A percentile compares a stretch with the other conserved stretches of the same genome.
phyloP scores from a whole-genome alignment of 495 filamentous ascomycete genomes.

The Daldinia bambusicola region DNA sequence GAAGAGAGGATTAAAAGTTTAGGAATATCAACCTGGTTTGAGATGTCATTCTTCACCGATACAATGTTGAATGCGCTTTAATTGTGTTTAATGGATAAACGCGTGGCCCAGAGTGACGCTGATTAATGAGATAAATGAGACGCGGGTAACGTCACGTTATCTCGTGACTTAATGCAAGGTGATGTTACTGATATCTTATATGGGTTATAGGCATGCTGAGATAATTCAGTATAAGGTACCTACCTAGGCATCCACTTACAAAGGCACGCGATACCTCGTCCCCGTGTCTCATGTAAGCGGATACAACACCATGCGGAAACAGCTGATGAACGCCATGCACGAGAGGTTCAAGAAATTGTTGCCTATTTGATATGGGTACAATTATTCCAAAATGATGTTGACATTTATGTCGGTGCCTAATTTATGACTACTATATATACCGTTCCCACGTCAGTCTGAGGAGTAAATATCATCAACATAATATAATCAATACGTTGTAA shows the following conservation, averaged over 20 bases:
- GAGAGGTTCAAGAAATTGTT: too few species aligned
- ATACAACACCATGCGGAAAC: too few species aligned
- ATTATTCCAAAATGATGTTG: neutral
- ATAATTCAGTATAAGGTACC: neutral
- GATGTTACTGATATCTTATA: neutral
- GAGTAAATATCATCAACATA: neutral
- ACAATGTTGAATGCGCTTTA: neutral
- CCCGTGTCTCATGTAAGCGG: too few species aligned
- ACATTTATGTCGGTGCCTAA: too few species aligned
- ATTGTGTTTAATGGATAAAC: slow-evolving; percentile 22
- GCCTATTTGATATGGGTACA: too few species aligned
- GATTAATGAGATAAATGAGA: slow-evolving; percentile 33
- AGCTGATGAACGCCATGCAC: too few species aligned
- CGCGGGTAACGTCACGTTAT: slow-evolving; percentile 46
- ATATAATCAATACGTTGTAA: neutral
- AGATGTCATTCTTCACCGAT: slow-evolving; percentile 7
- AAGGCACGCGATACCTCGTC: neutral
- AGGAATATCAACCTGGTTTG: slow-evolving; percentile 1
- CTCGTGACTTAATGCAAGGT: slow-evolving; percentile 42
- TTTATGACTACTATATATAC: neutral
- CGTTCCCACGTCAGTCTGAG: too few species aligned
- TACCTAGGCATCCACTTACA: neutral
- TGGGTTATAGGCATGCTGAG: neutral
- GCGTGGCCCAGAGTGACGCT: slow-evolving; percentile 20
- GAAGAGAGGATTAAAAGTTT: neutral